phyloP scores from a whole-genome alignment of 106 monocot species.

The Cymbidium sinense region DNA sequence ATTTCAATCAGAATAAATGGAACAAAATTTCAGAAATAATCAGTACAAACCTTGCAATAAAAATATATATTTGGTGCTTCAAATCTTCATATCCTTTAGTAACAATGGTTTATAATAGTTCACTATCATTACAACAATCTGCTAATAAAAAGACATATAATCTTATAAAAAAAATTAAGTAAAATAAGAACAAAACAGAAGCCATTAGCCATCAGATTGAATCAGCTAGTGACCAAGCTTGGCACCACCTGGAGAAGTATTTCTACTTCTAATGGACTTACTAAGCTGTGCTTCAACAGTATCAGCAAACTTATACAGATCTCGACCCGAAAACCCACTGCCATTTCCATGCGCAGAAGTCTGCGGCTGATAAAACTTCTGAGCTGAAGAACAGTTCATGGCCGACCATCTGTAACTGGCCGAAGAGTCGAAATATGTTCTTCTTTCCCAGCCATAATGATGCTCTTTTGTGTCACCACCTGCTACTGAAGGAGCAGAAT shows the following conservation, averaged over 20 bases:
- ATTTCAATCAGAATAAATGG: too few species aligned
- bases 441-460: background rate
- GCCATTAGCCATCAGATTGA: background rate
- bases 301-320: conserved; percentile 21
- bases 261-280: background rate
- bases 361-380: conserved; percentile 2
- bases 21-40: too few species aligned
- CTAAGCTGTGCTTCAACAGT: conserved; percentile 7
- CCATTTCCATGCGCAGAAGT: background rate
- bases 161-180: background rate
- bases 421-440: background rate
- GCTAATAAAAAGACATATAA: too few species aligned
- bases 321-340: background rate
- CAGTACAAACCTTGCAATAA: too few species aligned
- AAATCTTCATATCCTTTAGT: too few species aligned
- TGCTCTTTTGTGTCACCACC: too few species aligned
- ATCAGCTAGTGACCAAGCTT: background rate
- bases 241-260: background rate
- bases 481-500: background rate
- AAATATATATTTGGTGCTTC: too few species aligned
- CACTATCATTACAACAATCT: too few species aligned
- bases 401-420: background rate
- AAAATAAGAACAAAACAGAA: background rate
- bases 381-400: background rate
- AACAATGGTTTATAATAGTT: too few species aligned